Percentiles rank a stretch among this genome's conserved stretches.
Conservation (phyloP, 129 eudicot species). For the Lactuca sativa region DNA sequence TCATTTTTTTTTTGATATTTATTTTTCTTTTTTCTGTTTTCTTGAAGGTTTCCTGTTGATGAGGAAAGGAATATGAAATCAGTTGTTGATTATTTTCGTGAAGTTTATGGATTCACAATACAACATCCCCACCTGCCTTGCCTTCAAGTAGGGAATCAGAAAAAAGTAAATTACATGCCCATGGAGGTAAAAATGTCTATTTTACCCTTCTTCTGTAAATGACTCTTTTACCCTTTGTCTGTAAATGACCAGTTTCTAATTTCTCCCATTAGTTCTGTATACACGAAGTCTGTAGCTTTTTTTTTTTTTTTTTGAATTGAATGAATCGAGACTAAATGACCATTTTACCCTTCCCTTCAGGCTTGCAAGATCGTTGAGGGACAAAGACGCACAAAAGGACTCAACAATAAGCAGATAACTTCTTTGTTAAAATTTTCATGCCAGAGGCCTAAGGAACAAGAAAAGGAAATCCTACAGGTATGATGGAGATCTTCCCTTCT, state of each 20-base stretch:
- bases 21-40: neutral
- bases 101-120: conserved; percentile 66
- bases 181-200: conserved; percentile 57
- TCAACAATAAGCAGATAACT: conserved; percentile 75
- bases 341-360: conserved; percentile 27
- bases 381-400: conserved; percentile 73
- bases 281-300: no score
- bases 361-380: conserved; percentile 92
- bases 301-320: neutral
- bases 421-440: conserved; percentile 67
- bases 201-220: no score
- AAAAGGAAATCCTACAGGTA: conserved; percentile 70
- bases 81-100: conserved; percentile 73
- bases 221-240: neutral
- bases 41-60: conserved; percentile 70
- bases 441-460: conserved; percentile 72
- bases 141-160: conserved; percentile 73
- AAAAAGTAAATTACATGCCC: conserved; percentile 80
- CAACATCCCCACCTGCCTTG: conserved; percentile 79
- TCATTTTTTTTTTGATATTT: neutral
- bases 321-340: neutral
- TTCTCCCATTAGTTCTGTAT: neutral
- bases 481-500: neutral
- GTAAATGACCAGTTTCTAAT: neutral
- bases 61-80: conserved; percentile 69